A percentile compares a stretch with the other conserved stretches of the same genome.
Evolutionary conservation across 2,329 filamentous ascomycete genomes (phyloP).

Genomic region (Hymenoscyphus linearis): DNA sequence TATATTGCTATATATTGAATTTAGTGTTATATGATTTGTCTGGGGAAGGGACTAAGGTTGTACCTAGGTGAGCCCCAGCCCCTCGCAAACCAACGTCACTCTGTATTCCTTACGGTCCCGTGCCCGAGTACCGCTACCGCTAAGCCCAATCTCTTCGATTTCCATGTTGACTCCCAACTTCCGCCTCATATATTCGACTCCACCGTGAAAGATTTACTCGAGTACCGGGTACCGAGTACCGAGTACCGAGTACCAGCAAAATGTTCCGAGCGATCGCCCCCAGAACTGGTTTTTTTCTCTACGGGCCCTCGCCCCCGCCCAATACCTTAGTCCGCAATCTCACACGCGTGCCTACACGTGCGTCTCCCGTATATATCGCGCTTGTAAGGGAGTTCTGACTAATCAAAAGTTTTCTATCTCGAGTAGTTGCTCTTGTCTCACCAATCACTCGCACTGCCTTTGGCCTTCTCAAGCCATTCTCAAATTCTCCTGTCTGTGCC

Average conservation of each 20-base stretch:
- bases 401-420: neutral
- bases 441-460: neutral
- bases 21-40: no score
- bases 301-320: no score
- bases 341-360: neutral
- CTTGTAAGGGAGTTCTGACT: neutral
- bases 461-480: neutral
- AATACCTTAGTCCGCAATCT: neutral
- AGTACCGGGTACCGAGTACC: no score
- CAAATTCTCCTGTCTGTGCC: neutral
- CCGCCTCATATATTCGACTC: neutral
- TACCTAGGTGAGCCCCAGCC: no score
- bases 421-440: neutral
- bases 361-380: neutral
- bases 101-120: no score
- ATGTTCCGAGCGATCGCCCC: neutral
- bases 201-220: neutral
- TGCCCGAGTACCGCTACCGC: no score
- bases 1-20: no score
- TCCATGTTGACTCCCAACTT: neutral
- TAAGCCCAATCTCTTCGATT: neutral
- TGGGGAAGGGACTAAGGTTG: no score
- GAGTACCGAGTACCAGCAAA: no score
- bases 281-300: neutral
- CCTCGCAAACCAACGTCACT: no score